Conservation (phyloP, 805 yeast genomes). For the Yarrowia yakushimensis region DNA sequence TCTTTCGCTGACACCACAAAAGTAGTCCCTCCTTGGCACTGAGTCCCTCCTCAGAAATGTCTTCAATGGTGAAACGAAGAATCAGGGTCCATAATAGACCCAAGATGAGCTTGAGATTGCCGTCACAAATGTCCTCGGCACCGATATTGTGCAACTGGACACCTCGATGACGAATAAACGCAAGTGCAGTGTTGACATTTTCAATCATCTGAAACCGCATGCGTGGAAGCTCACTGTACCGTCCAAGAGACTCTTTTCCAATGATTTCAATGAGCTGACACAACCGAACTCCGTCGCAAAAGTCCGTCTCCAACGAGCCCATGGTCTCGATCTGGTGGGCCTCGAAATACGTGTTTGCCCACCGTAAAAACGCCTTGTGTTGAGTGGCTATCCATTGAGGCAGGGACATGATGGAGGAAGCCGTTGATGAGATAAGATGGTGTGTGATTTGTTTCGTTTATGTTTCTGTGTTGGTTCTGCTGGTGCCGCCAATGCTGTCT, state of each 20-base stretch:
- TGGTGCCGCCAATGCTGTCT: too few species aligned
- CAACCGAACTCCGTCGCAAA: conserved; percentile 39
- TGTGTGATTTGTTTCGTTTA: neutral
- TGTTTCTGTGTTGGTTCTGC: too few species aligned
- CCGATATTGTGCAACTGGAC: conserved; percentile 41
- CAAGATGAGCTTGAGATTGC: conserved; percentile 84
- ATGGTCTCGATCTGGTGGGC: conserved; percentile 33
- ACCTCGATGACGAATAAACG: conserved; percentile 38
- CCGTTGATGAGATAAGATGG: neutral
- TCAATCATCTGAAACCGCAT: conserved; percentile 41
- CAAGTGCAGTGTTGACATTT: conserved; percentile 40
- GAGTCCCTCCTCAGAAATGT: conserved; percentile 41
- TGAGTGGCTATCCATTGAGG: conserved; percentile 42
- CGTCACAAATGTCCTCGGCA: conserved; percentile 88
- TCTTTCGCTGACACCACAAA: conserved; percentile 53
- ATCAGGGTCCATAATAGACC: conserved; percentile 77
- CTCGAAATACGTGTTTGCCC: conserved; percentile 41
- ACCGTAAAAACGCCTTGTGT: conserved; percentile 41
- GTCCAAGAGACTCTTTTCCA: conserved; percentile 39
- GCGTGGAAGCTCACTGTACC: conserved; percentile 36
- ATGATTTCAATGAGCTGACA: conserved; percentile 41
- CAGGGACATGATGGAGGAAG: conserved; percentile 34
- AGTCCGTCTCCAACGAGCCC: conserved; percentile 34
- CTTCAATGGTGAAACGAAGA: conserved; percentile 40
- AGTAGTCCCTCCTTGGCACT: conserved; percentile 45